A percentile compares a stretch with the other conserved stretches of the same genome.
Evolutionary conservation across 2,329 filamentous ascomycete species (phyloP).

Genomic region (Apiospora kogelbergensis): DNA sequence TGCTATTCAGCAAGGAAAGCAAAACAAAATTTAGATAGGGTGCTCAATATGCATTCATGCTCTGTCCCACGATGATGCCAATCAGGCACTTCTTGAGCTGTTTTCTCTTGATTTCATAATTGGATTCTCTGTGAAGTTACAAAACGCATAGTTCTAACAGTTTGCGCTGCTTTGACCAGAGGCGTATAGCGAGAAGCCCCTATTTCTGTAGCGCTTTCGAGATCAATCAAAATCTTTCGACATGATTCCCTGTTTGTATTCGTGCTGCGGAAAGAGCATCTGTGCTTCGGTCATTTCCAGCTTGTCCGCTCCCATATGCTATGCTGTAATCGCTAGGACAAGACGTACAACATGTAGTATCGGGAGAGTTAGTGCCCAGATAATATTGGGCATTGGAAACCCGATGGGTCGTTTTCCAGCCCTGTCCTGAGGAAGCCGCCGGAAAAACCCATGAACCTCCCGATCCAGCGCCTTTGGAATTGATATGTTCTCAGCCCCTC

Average conservation of each 20-base stretch:
- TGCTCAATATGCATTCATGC: neutral
- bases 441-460: neutral
- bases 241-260: neutral
- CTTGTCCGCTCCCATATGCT: neutral
- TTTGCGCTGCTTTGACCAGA: neutral
- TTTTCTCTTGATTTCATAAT: neutral
- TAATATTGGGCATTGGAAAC: neutral
- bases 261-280: neutral
- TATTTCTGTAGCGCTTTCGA: neutral
- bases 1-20: too few species aligned
- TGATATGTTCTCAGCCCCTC: neutral
- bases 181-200: neutral
- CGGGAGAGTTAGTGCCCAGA: neutral
- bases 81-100: neutral
- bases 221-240: neutral
- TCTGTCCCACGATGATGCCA: neutral
- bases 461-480: neutral
- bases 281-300: neutral
- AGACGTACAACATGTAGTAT: neutral
- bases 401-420: neutral
- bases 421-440: neutral
- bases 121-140: neutral
- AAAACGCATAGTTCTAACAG: neutral
- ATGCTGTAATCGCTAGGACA: neutral
- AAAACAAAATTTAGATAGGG: neutral